A percentile compares a stretch with the other conserved stretches of the same genome.
Conservation (phyloP, 129 eudicot genomes). For the Dittrichia graveolens region DNA sequence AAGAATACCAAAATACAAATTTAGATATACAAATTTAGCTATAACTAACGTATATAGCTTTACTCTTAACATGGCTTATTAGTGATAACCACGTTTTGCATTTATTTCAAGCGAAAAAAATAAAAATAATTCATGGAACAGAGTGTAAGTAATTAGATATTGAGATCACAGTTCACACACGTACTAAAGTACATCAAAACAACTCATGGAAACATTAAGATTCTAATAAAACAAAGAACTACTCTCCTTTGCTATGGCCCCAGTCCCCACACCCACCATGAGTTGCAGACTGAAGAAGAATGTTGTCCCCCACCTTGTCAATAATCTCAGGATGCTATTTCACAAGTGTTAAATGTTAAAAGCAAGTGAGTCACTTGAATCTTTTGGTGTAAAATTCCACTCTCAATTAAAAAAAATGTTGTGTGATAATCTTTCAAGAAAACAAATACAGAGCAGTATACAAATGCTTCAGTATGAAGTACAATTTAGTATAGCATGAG, state of each 20-base stretch:
- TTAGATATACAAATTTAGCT: too few species aligned
- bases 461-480: slow-evolving; percentile 22
- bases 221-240: slow-evolving; percentile 30
- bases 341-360: slow-evolving; percentile 19
- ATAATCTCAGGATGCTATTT: slow-evolving; percentile 23
- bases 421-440: background rate
- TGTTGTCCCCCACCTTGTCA: slow-evolving; percentile 27
- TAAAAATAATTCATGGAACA: background rate
- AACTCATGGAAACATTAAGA: slow-evolving; percentile 26
- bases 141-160: slow-evolving; percentile 11
- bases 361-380: slow-evolving; percentile 13
- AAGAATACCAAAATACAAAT: too few species aligned
- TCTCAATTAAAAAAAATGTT: background rate
- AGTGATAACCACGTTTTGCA: slow-evolving; percentile 4
- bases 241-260: slow-evolving; percentile 34
- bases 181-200: slow-evolving; percentile 13
- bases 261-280: slow-evolving; percentile 34
- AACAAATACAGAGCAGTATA: background rate
- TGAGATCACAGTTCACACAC: background rate
- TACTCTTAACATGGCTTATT: too few species aligned
- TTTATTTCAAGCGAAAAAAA: slow-evolving; percentile 6
- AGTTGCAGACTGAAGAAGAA: slow-evolving; percentile 22
- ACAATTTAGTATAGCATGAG: slow-evolving; percentile 6
- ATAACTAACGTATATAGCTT: too few species aligned
- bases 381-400: slow-evolving; percentile 14